Conservation (phyloP, 2,329 filamentous ascomycete species). For the Sporothrix brunneoviolacea region DNA sequence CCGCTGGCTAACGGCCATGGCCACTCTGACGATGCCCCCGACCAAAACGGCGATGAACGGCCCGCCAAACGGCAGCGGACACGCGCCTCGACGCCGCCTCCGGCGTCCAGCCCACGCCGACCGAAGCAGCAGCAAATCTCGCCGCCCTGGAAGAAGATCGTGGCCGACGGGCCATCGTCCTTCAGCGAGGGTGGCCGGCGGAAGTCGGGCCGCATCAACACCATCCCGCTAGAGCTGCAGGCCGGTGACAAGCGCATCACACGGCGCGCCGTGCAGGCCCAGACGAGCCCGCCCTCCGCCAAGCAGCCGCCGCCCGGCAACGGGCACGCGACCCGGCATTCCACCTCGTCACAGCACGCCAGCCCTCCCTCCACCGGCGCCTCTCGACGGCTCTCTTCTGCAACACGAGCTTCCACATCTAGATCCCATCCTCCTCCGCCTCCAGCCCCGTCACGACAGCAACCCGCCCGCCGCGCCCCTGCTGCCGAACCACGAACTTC, state of each 20-base stretch:
- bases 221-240: conserved; percentile 46
- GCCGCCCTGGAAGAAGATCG: conserved; percentile 87
- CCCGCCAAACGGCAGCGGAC: conserved; percentile 62
- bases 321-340: conserved; percentile 18
- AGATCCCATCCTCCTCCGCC: background rate
- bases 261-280: conserved; percentile 35
- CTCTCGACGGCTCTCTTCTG: conserved; percentile 16
- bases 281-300: conserved; percentile 30
- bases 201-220: conserved; percentile 60
- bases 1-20: conserved; percentile 21
- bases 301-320: conserved; percentile 17
- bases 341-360: background rate
- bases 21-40: conserved; percentile 2
- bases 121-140: conserved; percentile 53
- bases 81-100: conserved; percentile 35
- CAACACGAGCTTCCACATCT: conserved; percentile 20
- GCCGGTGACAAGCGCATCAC: conserved; percentile 46
- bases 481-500: conserved; percentile 3
- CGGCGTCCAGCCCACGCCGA: conserved; percentile 23
- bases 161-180: conserved; percentile 79
- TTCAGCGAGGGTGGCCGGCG: conserved; percentile 68
- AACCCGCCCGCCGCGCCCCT: conserved; percentile 4
- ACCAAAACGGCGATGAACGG: conserved; percentile 30
- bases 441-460: conserved; percentile 20
- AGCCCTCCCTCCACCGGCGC: background rate